These are phyloP conservation scores for Turnera subulata DNA, from an alignment of 345 rosid genomes.

Conservation along the genomic window DNA sequence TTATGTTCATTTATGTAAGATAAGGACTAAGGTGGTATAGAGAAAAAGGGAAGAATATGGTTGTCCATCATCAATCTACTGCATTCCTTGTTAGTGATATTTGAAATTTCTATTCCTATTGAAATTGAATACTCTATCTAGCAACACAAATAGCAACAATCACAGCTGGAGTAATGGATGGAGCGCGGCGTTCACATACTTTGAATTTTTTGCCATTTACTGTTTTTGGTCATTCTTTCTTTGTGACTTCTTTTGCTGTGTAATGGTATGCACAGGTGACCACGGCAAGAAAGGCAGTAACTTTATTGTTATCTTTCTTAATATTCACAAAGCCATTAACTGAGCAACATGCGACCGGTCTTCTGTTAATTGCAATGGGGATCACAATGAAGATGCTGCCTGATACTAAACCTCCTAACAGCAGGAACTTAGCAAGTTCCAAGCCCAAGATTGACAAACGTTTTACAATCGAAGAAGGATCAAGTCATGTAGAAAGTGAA, in stretches of 20 bases:
- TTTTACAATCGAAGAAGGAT: background rate
- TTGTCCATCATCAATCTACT: no score
- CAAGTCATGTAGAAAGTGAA: slow-evolving; percentile 8
- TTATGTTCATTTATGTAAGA: no score
- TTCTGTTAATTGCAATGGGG: slow-evolving; percentile 72
- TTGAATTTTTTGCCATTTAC: background rate
- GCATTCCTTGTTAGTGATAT: no score
- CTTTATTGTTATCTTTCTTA: slow-evolving; percentile 73
- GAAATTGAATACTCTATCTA: no score
- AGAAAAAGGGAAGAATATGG: no score
- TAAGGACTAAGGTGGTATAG: no score
- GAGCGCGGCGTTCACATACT: background rate
- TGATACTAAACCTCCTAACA: slow-evolving; percentile 18
- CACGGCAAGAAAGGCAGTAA: slow-evolving; percentile 66
- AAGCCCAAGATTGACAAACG: slow-evolving; percentile 4
- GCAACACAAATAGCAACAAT: no score
- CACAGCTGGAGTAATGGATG: background rate
- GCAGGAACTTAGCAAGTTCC: slow-evolving; percentile 12
- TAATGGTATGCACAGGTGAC: slow-evolving; percentile 36
- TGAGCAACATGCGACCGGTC: slow-evolving; percentile 71
- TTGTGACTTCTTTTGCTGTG: background rate
- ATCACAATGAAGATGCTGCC: slow-evolving; percentile 60
- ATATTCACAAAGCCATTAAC: slow-evolving; percentile 88
- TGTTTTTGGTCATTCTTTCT: background rate
- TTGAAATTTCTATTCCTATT: no score